These are phyloP conservation scores for Vigna angularis DNA, from an alignment of 306 rosid species.

Conservation along the genomic window DNA sequence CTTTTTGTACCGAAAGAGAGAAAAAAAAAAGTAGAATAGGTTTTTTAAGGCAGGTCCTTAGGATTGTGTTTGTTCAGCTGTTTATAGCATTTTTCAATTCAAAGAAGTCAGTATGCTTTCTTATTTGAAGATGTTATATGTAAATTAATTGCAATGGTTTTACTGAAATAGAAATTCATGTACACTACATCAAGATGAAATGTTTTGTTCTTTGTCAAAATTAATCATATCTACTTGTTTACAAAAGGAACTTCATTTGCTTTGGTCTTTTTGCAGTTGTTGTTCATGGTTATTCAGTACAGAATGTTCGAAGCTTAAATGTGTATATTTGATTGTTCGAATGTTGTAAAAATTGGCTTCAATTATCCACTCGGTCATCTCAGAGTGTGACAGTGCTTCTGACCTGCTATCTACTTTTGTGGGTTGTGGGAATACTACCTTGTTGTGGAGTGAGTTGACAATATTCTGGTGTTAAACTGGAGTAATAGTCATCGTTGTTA, in stretches of 20 bases:
- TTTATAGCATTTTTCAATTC: constrained; percentile 35
- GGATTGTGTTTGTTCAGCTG: constrained; percentile 33
- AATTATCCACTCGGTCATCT: too few species aligned
- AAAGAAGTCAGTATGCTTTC: constrained; percentile 19
- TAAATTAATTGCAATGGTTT: constrained; percentile 17
- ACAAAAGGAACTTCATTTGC: constrained; percentile 17
- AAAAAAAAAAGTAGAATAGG: background rate
- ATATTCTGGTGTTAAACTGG: too few species aligned
- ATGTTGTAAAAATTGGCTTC: background rate
- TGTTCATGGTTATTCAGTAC: constrained; percentile 24
- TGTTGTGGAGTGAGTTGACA: too few species aligned
- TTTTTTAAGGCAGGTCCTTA: constrained; percentile 24
- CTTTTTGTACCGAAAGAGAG: constrained; percentile 22
- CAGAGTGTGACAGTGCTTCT: too few species aligned
- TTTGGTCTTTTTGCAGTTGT: background rate
- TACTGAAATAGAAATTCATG: constrained; percentile 15
- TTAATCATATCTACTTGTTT: constrained; percentile 10
- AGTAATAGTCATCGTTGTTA: too few species aligned
- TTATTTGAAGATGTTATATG: constrained; percentile 29
- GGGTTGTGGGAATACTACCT: too few species aligned
- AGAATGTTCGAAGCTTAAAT: constrained; percentile 22
- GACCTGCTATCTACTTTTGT: too few species aligned
- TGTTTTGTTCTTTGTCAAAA: constrained; percentile 12
- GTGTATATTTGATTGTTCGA: background rate
- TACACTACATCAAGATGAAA: constrained; percentile 16